Evolutionary conservation across 192 early-diverging fungal genomes (phyloP).

Genomic region (Entomortierella chlamydospora): DNA sequence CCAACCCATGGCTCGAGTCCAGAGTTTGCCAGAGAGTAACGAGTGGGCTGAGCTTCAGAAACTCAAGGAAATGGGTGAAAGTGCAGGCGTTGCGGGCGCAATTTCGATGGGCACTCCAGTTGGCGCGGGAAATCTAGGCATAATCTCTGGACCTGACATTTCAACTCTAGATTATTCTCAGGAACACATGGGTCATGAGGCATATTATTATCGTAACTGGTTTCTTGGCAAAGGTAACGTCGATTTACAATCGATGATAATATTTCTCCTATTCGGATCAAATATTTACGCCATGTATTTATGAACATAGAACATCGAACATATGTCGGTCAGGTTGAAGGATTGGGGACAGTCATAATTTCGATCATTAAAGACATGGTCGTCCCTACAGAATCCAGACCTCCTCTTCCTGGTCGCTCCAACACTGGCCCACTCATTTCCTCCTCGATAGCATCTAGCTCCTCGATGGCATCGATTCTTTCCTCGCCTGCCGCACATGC

Average conservation of each 20-base stretch:
- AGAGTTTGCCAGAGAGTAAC: conserved; percentile 34
- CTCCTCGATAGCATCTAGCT: neutral
- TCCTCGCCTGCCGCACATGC: neutral
- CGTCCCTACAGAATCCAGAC: conserved; percentile 16
- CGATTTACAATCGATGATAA: neutral
- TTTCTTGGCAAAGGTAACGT: conserved; percentile 75
- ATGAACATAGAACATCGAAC: conserved; percentile 40
- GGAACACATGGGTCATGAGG: conserved; percentile 52
- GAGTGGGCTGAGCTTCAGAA: conserved; percentile 39
- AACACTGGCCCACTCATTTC: neutral
- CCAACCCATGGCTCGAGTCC: conserved; percentile 18
- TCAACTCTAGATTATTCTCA: conserved; percentile 35
- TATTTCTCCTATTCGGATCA: too few species aligned
- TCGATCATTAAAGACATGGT: conserved; percentile 65
- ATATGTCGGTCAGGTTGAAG: conserved; percentile 59
- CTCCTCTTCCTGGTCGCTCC: neutral
- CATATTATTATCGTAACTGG: conserved; percentile 74
- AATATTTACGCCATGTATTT: neutral
- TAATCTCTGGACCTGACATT: neutral
- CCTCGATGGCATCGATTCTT: neutral
- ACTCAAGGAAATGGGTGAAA: conserved; percentile 20
- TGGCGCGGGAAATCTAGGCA: neutral
- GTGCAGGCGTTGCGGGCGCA: conserved; percentile 2
- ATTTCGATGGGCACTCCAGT: conserved; percentile 2
- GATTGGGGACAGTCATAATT: conserved; percentile 62